phyloP scores from a whole-genome alignment of 2,329 filamentous ascomycete genomes.

The Celoporthe dispersa region DNA sequence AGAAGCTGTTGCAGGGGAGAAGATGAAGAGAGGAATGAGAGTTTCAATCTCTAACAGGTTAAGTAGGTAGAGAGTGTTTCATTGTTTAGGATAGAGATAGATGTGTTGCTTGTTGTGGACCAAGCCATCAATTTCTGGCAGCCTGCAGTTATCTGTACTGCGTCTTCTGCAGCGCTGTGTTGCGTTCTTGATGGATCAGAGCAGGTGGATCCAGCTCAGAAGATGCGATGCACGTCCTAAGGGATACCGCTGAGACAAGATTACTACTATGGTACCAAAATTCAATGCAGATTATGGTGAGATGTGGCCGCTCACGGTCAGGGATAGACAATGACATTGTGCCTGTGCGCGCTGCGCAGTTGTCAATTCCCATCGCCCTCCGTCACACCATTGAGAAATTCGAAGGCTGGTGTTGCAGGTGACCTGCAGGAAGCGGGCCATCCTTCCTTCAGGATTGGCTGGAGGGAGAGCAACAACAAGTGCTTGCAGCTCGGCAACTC shows the following conservation, averaged over 20 bases:
- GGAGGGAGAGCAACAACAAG: not conserved
- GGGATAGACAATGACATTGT: not conserved
- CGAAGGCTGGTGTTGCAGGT: constrained; percentile 19
- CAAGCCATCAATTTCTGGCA: not conserved
- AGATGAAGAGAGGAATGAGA: not conserved
- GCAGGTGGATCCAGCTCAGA: not conserved
- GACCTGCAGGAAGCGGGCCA: constrained; percentile 17
- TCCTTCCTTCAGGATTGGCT: constrained; percentile 13
- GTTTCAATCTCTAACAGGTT: not conserved
- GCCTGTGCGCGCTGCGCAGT: not conserved
- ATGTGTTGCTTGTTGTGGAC: not conserved
- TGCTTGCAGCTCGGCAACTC: constrained; percentile 10
- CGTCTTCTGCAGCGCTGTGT: not conserved
- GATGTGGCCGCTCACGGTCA: too few relatives aligned
- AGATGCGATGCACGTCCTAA: not conserved
- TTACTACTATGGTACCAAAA: not conserved
- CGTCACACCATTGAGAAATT: constrained; percentile 8
- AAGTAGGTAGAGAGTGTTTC: too few relatives aligned
- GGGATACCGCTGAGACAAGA: constrained; percentile 1
- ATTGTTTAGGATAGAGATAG: not conserved
- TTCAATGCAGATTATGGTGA: not conserved
- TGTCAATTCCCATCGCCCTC: not conserved
- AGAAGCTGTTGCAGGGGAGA: too few relatives aligned
- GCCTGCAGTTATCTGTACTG: not conserved
- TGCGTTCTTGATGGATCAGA: not conserved